Base-by-base conservation (phyloP, 1,139 yeast genomes). In the Candida sp. region DNA sequence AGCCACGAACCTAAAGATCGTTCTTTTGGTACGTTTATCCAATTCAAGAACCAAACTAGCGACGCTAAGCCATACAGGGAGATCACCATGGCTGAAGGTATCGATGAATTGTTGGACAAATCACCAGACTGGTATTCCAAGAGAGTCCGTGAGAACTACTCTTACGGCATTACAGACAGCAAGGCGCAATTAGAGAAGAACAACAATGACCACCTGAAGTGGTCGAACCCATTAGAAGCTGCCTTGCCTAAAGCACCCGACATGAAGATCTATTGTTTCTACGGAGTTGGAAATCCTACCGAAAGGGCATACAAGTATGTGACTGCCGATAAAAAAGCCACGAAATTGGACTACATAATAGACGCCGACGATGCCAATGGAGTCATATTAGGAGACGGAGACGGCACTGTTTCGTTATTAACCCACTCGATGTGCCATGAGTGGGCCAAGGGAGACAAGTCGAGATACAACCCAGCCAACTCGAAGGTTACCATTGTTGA, bases 201-300 rank as follows among this genome's bases (percentile, higher is more conserved):
- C 63, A 85, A 90, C 55, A 73, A 83, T 22, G 81, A 83, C 60
- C 93, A 85, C 57, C 77, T 82, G 49, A 92, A 90, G 66, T 94
- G 99, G 99, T 72, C 86, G 35, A 94, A 94, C 64, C 99, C 99
- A 2, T 73, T 96, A 51, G 99, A 94, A 66, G 97, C 86, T 0
- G 82, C 94, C 1, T 78, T 94, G 47, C 99, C 99, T 1, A 76
- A 88, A 63, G 99, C 99, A 0, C 99, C 99, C 3, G 90, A 90
- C 63, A 76, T 96, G 88, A 89, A 90, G 60, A 77, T 92, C 7
- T 94, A 77, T 69, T 91, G 98, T 62, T 87, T 96, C 65, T 96
- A 94, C 62, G 99, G 99, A 3, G 93, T 92, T 9, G 97, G 98
- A 4, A 93, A 91, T 58, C 96, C 96, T 11, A 93, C 99, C 0